Conservation (phyloP, 441 rosid species). For the Gossypium trilobum region DNA sequence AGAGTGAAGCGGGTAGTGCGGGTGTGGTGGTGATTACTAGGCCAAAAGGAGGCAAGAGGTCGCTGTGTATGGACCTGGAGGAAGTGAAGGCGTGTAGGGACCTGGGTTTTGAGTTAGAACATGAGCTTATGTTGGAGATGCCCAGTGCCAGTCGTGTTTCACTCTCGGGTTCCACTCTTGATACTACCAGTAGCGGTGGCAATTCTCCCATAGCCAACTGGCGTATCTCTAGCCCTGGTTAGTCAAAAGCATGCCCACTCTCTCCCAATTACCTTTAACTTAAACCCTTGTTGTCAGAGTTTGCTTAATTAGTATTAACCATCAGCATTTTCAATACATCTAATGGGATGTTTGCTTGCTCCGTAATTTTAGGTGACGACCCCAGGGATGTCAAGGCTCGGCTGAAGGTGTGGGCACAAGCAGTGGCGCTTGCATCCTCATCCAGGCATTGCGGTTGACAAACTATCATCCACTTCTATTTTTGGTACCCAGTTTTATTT, state of each 20-base stretch:
- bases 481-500: background rate
- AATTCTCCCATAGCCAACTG: conserved; percentile 74
- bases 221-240: conserved; percentile 91
- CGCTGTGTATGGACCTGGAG: conserved; percentile 61
- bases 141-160: conserved; percentile 38
- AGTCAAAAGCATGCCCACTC: conserved; percentile 7
- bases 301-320: background rate
- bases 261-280: background rate
- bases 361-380: conserved; percentile 56
- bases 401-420: conserved; percentile 93
- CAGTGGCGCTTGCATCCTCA: conserved; percentile 78
- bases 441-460: conserved; percentile 33
- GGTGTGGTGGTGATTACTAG: conserved; percentile 54
- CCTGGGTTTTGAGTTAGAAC: conserved; percentile 63
- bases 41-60: conserved; percentile 57
- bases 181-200: conserved; percentile 72
- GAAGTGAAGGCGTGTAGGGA: conserved; percentile 71
- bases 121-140: conserved; percentile 49
- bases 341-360: conserved; percentile 1
- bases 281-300: background rate
- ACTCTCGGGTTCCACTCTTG: conserved; percentile 48
- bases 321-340: background rate
- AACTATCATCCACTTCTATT: background rate
- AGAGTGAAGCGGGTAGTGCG: conserved; percentile 35
- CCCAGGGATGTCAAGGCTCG: conserved; percentile 94